Conservation (phyloP, 2,329 filamentous ascomycete genomes). For the Helotiales sp. region DNA sequence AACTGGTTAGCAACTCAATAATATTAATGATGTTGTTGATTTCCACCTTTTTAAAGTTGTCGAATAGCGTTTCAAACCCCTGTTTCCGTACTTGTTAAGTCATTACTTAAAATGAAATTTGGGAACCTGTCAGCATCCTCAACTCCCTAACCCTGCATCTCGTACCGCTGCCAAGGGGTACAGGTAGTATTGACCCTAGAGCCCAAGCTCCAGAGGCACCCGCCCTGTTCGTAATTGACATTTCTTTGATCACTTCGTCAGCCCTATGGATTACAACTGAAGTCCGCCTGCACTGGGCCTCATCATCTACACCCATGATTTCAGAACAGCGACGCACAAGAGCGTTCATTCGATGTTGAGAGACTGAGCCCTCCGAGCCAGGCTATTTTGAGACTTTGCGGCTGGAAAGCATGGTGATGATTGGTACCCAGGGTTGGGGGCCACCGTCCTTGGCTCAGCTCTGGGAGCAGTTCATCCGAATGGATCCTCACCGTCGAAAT, state of each 20-base stretch:
- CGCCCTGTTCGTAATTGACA: no score
- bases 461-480: slow-evolving; percentile 7
- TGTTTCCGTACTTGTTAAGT: no score
- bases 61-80: background rate
- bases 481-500: background rate
- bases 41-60: background rate
- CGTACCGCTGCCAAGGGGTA: background rate
- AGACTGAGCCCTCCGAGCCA: background rate
- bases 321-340: background rate
- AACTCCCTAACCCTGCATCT: slow-evolving; percentile 1
- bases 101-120: slow-evolving; percentile 10
- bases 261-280: background rate
- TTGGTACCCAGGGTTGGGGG: slow-evolving; percentile 5
- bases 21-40: background rate
- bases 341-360: slow-evolving; percentile 8
- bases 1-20: background rate
- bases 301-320: slow-evolving; percentile 1
- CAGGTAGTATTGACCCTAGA: background rate
- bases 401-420: background rate
- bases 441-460: slow-evolving; percentile 5
- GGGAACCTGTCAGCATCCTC: slow-evolving; percentile 1
- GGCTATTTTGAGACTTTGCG: slow-evolving; percentile 27
- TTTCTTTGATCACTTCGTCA: background rate
- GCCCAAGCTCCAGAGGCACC: background rate
- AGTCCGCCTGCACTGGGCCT: slow-evolving; percentile 2